These are phyloP conservation scores for Citrus hindsii DNA, from an alignment of 345 rosid genomes.

Conservation along the genomic window DNA sequence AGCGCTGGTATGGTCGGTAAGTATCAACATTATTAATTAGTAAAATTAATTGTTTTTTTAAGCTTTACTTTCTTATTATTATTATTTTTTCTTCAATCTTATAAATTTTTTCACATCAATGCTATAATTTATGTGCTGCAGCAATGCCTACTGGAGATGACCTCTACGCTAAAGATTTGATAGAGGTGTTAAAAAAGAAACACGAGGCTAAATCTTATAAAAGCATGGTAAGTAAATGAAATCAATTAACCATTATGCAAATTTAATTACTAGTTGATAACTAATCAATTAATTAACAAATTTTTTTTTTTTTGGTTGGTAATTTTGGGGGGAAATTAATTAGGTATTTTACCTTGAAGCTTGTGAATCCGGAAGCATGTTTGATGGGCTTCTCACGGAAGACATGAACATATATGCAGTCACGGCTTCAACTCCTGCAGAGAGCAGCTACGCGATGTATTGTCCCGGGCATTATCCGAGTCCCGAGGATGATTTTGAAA, in stretches of 20 bases:
- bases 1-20: slow-evolving; percentile 41
- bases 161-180: slow-evolving; percentile 44
- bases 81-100: background rate
- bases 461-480: slow-evolving; percentile 31
- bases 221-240: slow-evolving; percentile 35
- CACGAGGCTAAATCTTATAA: slow-evolving; percentile 35
- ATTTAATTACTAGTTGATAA: background rate
- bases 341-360: slow-evolving; percentile 71
- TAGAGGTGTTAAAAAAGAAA: slow-evolving; percentile 45
- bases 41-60: background rate
- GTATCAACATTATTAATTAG: background rate
- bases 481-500: slow-evolving; percentile 21
- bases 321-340: background rate
- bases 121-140: background rate
- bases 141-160: slow-evolving; percentile 39
- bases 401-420: slow-evolving; percentile 43
- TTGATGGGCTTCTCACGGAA: slow-evolving; percentile 49
- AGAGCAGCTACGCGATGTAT: slow-evolving; percentile 52
- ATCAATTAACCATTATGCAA: background rate
- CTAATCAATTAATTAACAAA: background rate
- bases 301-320: too few species aligned
- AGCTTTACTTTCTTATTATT: too few species aligned
- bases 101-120: background rate
- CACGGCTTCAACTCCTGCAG: slow-evolving; percentile 57
- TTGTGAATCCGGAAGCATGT: slow-evolving; percentile 69